Evolutionary conservation across 768 basidiomycete genomes (phyloP).

Genomic region (Leccinellum luteum): DNA sequence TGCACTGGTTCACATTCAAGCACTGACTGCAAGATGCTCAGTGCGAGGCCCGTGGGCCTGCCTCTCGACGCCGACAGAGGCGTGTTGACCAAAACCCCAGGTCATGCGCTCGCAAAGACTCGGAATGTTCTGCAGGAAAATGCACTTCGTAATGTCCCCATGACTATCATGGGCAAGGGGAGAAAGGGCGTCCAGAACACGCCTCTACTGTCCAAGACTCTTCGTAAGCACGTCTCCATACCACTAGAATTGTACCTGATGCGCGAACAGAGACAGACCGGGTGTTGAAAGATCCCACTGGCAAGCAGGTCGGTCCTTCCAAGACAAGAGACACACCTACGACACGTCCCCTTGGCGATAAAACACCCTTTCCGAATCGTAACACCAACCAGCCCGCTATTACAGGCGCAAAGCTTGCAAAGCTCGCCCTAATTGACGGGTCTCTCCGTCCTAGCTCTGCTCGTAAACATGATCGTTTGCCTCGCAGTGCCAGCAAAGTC

Average conservation of each 20-base stretch:
- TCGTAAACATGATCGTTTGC: slow-evolving; percentile 59
- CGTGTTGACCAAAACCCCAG: slow-evolving; percentile 51
- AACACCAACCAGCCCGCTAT: slow-evolving; percentile 32
- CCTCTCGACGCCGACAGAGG: slow-evolving; percentile 28
- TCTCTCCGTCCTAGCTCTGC: slow-evolving; percentile 64
- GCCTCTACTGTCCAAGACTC: slow-evolving; percentile 31
- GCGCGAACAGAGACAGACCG: slow-evolving; percentile 19
- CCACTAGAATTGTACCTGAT: background rate
- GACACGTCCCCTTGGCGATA: slow-evolving; percentile 62
- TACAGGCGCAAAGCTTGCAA: slow-evolving; percentile 36
- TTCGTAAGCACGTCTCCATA: slow-evolving; percentile 22
- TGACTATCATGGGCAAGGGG: slow-evolving; percentile 45
- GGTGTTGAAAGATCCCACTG: slow-evolving; percentile 17
- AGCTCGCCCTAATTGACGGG: slow-evolving; percentile 39
- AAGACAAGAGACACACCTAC: slow-evolving; percentile 24
- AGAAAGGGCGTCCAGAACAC: slow-evolving; percentile 39
- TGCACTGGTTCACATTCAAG: background rate
- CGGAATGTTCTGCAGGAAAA: slow-evolving; percentile 49
- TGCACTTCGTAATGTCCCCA: slow-evolving; percentile 36
- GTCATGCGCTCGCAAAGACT: slow-evolving; percentile 41
- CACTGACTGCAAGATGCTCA: slow-evolving; percentile 26
- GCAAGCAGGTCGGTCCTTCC: slow-evolving; percentile 28
- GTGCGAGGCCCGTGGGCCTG: slow-evolving; percentile 22
- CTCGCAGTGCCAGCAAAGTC: slow-evolving; percentile 44
- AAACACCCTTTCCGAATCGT: slow-evolving; percentile 75